Evolutionary conservation across 495 filamentous ascomycete species (phyloP).

Genomic region (Darksidea phi): DNA sequence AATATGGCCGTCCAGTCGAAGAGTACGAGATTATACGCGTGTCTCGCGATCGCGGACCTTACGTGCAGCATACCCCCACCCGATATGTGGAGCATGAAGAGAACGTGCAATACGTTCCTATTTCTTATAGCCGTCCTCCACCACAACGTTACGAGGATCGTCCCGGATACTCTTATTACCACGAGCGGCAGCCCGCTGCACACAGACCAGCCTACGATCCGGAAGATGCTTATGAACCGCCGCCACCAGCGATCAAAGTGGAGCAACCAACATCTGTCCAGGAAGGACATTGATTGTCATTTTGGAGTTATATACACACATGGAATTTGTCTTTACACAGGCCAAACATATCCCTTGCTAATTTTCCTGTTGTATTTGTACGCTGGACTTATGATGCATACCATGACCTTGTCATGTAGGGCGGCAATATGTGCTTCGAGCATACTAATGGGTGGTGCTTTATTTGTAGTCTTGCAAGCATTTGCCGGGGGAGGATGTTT

Average conservation of each 20-base stretch:
- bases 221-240: slow-evolving; percentile 21
- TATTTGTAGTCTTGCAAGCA: too few relatives aligned
- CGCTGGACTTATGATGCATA: background rate
- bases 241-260: slow-evolving; percentile 19
- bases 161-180: slow-evolving; percentile 28
- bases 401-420: too few relatives aligned
- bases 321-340: background rate
- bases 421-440: background rate
- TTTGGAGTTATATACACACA: background rate
- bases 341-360: background rate
- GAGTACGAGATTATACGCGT: slow-evolving; percentile 30
- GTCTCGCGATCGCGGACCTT: slow-evolving; percentile 20
- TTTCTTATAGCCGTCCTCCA: slow-evolving; percentile 20
- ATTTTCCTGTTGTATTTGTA: background rate
- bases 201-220: slow-evolving; percentile 9
- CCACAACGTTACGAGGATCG: slow-evolving; percentile 13
- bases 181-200: slow-evolving; percentile 1
- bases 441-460: too few relatives aligned
- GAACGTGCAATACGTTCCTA: slow-evolving; percentile 12
- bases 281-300: background rate
- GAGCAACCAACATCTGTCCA: slow-evolving; percentile 1
- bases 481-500: background rate
- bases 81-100: slow-evolving; percentile 11
- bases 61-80: background rate
- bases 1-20: slow-evolving; percentile 18